Conservation (phyloP, 805 yeast genomes). For the Kodamaea fukazawae region DNA sequence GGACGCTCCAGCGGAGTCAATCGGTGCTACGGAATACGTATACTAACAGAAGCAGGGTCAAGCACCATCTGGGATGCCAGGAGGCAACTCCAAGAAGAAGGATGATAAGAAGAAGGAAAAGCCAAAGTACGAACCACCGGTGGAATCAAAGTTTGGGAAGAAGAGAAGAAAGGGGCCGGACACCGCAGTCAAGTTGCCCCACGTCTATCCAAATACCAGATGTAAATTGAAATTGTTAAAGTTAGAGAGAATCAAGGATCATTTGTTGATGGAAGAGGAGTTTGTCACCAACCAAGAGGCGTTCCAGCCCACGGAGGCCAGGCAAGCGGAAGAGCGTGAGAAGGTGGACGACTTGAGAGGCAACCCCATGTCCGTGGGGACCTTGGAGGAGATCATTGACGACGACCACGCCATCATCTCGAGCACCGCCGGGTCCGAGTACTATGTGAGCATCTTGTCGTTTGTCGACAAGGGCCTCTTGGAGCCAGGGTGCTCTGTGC, state of each 20-base stretch:
- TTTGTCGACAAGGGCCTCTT: conserved; percentile 94
- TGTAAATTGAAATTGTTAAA: conserved; percentile 87
- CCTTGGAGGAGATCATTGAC: conserved; percentile 94
- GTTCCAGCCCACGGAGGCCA: conserved; percentile 93
- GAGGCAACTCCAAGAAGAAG: conserved; percentile 50
- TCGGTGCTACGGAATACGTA: neutral
- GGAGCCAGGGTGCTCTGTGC: conserved; percentile 96
- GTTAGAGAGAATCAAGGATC: conserved; percentile 96
- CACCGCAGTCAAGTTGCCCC: conserved; percentile 79
- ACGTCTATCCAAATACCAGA: conserved; percentile 87
- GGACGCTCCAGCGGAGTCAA: neutral
- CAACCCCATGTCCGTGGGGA: conserved; percentile 93
- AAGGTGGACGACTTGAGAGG: conserved; percentile 96
- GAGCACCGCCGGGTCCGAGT: conserved; percentile 93
- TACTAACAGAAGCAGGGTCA: conserved; percentile 41
- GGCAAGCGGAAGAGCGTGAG: conserved; percentile 93
- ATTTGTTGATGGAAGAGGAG: conserved; percentile 89
- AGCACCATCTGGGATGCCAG: conserved; percentile 55
- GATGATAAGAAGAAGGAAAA: conserved; percentile 71
- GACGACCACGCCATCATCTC: conserved; percentile 99
- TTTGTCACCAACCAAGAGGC: conserved; percentile 93
- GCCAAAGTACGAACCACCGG: conserved; percentile 98
- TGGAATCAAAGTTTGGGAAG: conserved; percentile 88
- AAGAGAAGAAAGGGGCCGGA: conserved; percentile 93
- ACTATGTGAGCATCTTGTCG: conserved; percentile 91